Conservation (phyloP, 2,329 filamentous ascomycete species). For the Paecilomyces variotii region DNA sequence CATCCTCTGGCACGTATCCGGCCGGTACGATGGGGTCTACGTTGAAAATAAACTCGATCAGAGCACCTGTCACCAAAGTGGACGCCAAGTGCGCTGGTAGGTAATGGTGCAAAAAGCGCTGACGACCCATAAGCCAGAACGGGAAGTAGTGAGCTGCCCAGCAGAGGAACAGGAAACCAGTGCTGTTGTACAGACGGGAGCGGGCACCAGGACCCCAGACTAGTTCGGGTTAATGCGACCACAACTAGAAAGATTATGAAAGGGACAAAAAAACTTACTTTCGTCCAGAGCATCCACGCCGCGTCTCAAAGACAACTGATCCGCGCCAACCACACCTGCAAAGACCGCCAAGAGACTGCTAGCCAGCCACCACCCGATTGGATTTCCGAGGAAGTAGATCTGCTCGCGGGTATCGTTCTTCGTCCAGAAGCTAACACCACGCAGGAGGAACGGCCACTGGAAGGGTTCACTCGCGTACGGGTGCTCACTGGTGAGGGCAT, state of each 20-base stretch:
- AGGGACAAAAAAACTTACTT: conserved; percentile 56
- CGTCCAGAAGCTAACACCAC: conserved; percentile 99
- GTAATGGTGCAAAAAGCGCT: conserved; percentile 97
- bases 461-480: conserved; percentile 92
- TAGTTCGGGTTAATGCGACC: conserved; percentile 14
- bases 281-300: conserved; percentile 88
- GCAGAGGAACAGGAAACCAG: conserved; percentile 96
- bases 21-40: conserved; percentile 62
- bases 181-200: conserved; percentile 93
- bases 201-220: conserved; percentile 62
- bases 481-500: conserved; percentile 91
- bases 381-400: conserved; percentile 98
- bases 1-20: conserved; percentile 25
- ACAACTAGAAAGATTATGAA: not conserved
- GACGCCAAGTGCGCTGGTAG: conserved; percentile 90
- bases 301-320: conserved; percentile 86
- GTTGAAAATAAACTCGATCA: conserved; percentile 95
- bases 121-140: conserved; percentile 96
- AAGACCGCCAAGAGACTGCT: conserved; percentile 90
- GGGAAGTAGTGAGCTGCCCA: conserved; percentile 97
- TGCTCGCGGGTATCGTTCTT: conserved; percentile 90
- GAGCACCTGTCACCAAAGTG: conserved; percentile 76
- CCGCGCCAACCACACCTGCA: conserved; percentile 80
- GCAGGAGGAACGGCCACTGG: conserved; percentile 95
- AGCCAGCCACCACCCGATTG: conserved; percentile 92